phyloP scores from a whole-genome alignment of 768 basidiomycete genomes.

The Mycena belliarum region DNA sequence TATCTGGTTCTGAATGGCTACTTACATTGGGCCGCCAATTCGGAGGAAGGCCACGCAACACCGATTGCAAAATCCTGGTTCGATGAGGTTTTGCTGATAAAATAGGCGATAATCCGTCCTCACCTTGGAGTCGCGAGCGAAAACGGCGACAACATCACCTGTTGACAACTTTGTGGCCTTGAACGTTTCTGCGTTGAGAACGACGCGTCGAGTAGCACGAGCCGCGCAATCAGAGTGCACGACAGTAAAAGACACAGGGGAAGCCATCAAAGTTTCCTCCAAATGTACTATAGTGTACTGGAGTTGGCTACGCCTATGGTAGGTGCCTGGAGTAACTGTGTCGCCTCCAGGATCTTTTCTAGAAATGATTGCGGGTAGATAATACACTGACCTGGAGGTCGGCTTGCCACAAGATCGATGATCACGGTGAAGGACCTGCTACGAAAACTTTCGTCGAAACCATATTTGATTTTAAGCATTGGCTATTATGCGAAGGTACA shows the following conservation, averaged over 20 bases:
- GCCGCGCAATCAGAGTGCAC: slow-evolving; percentile 23
- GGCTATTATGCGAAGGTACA: no score
- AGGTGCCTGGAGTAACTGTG: no score
- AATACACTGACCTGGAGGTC: no score
- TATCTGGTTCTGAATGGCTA: slow-evolving; percentile 18
- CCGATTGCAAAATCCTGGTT: slow-evolving; percentile 66
- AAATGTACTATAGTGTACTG: no score
- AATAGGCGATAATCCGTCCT: slow-evolving; percentile 10
- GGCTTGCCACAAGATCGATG: no score
- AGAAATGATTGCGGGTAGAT: no score
- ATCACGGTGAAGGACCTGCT: no score
- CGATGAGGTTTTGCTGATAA: not conserved
- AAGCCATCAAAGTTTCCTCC: slow-evolving; percentile 6
- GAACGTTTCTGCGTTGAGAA: slow-evolving; percentile 61
- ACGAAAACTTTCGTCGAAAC: no score
- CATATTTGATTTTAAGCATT: no score
- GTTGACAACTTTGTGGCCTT: slow-evolving; percentile 64
- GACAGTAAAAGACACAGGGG: slow-evolving; percentile 9
- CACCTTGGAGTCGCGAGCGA: slow-evolving; percentile 34
- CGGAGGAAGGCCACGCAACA: slow-evolving; percentile 73
- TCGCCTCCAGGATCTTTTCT: no score
- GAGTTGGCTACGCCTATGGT: no score
- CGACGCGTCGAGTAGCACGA: slow-evolving; percentile 63
- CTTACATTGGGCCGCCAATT: slow-evolving; percentile 60
- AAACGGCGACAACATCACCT: slow-evolving; percentile 67